A percentile compares a stretch with the other conserved stretches of the same genome.
phyloP scores from a whole-genome alignment of 352 stramenopile genomes.

The Globisporangium paroecandrum region DNA sequence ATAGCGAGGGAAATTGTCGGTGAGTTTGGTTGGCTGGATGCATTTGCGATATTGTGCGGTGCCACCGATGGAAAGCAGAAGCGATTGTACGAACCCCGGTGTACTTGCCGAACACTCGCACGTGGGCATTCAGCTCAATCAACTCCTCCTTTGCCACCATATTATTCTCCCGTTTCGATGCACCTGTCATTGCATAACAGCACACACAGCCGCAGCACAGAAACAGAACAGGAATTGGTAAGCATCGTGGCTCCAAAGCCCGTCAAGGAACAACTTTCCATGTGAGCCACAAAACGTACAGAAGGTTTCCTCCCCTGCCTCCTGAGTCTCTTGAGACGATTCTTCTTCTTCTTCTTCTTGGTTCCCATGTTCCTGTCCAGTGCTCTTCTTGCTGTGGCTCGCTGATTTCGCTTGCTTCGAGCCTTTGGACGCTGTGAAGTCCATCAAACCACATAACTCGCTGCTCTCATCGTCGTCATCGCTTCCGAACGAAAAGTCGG shows the following conservation, averaged over 20 bases:
- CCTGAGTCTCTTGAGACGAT: neutral
- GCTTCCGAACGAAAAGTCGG: slow-evolving; percentile 20
- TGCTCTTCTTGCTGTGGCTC: neutral
- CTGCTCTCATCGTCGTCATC: slow-evolving; percentile 12
- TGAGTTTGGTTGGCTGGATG: neutral
- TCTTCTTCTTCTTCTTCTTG: neutral
- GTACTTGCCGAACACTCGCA: slow-evolving; percentile 39
- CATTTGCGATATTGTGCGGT: neutral
- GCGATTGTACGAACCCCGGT: slow-evolving; percentile 27
- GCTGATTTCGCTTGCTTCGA: neutral
- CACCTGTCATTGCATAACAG: neutral
- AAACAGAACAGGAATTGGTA: neutral
- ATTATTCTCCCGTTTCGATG: slow-evolving; percentile 8
- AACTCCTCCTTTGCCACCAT: neutral
- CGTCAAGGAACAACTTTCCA: no score
- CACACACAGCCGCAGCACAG: neutral
- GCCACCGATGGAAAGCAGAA: neutral
- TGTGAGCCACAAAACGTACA: neutral
- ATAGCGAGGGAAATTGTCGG: neutral
- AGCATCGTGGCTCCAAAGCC: neutral
- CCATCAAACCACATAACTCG: neutral
- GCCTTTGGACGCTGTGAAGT: neutral
- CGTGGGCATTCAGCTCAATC: slow-evolving; percentile 27
- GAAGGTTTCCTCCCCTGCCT: neutral
- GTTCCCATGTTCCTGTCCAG: neutral